Percentiles rank a stretch among this genome's conserved stretches.
Evolutionary conservation across 1,284 basidiomycete genomes (phyloP).

Genomic region (Amylostereum areolatum): DNA sequence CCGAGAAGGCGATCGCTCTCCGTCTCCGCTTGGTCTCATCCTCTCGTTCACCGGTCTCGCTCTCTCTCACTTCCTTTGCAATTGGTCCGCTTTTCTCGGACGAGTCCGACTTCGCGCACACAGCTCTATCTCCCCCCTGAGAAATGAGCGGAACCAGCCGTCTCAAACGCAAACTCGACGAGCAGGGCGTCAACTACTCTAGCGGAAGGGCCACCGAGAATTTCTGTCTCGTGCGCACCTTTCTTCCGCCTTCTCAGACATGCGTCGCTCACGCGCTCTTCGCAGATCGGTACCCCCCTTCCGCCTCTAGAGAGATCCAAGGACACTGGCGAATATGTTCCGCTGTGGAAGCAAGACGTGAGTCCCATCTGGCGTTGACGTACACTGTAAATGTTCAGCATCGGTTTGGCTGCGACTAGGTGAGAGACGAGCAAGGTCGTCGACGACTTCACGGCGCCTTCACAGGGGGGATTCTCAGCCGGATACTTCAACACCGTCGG

Average conservation of each 20-base stretch:
- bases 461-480: constrained; percentile 96
- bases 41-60: no score
- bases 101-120: no score
- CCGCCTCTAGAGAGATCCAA: constrained; percentile 85
- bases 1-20: no score
- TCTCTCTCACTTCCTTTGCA: no score
- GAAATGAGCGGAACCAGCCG: constrained; percentile 31
- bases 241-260: not conserved
- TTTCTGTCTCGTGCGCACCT: constrained; percentile 71
- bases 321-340: constrained; percentile 91
- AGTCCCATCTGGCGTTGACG: not conserved
- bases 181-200: constrained; percentile 67
- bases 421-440: constrained; percentile 91
- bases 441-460: constrained; percentile 94
- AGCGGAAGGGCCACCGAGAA: constrained; percentile 75
- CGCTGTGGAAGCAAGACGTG: constrained; percentile 96
- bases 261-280: constrained; percentile 8
- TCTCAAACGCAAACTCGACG: constrained; percentile 76
- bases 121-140: no score
- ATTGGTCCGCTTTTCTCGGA: no score
- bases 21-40: no score
- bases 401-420: constrained; percentile 36
- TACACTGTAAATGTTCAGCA: no score
- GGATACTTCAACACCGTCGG: constrained; percentile 97
- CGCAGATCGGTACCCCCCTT: constrained; percentile 85